Percentiles rank a stretch among this genome's conserved stretches.
Evolutionary conservation across 192 early-diverging fungal genomes (phyloP).

Genomic region (Umbelopsis ramanniana): DNA sequence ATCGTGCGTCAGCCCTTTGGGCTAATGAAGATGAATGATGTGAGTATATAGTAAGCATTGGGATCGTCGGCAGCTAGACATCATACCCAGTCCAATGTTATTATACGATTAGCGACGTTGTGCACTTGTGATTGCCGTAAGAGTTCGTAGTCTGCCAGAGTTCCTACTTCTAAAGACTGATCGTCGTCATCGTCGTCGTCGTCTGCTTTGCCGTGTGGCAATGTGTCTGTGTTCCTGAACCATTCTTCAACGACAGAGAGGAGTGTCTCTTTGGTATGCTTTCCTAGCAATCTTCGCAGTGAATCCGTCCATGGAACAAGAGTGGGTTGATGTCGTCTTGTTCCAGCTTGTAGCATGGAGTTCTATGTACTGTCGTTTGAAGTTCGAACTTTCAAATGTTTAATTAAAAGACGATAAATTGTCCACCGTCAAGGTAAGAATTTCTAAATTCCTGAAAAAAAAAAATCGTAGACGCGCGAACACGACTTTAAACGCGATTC

Average conservation of each 20-base stretch:
- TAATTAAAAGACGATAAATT: no score
- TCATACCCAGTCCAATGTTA: conserved; percentile 11
- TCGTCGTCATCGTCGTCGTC: conserved; percentile 21
- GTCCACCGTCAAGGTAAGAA: no score
- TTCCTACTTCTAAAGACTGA: background rate
- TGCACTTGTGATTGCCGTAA: conserved; percentile 16
- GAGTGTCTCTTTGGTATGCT: conserved; percentile 44
- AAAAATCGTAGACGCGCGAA: background rate
- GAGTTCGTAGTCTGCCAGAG: conserved; percentile 5
- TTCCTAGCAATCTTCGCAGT: conserved; percentile 41
- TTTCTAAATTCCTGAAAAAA: background rate
- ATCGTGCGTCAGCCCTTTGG: conserved; percentile 5
- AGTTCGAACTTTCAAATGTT: no score
- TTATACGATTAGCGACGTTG: conserved; percentile 13
- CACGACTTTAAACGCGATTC: background rate
- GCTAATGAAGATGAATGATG: conserved; percentile 15
- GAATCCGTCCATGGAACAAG: conserved; percentile 24
- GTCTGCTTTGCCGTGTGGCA: conserved; percentile 14
- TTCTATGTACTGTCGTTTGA: background rate
- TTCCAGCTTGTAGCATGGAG: conserved; percentile 18
- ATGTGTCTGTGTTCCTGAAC: conserved; percentile 32
- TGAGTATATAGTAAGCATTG: background rate
- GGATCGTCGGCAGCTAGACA: background rate
- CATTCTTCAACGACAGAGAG: conserved; percentile 38
- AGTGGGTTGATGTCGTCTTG: background rate